Percentiles rank a stretch among this genome's conserved stretches.
phyloP scores from a whole-genome alignment of 2,329 filamentous ascomycete species.

The Gnomoniopsis sp. region DNA sequence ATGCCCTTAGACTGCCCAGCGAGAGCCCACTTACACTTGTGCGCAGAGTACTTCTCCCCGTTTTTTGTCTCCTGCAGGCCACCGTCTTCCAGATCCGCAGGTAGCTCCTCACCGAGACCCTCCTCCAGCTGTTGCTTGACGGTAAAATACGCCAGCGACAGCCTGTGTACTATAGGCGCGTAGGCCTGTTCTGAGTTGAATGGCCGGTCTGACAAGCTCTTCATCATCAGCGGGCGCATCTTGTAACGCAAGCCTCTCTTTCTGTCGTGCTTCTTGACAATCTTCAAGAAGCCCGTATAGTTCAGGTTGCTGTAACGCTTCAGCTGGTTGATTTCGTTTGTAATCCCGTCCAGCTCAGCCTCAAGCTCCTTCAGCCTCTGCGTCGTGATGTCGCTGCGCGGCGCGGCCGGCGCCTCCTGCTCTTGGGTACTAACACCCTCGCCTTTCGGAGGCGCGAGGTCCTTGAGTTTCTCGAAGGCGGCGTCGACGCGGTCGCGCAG shows the following conservation, averaged over 20 bases:
- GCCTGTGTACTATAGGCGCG: constrained; percentile 80
- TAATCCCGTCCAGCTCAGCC: constrained; percentile 79
- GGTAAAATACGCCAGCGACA: constrained; percentile 95
- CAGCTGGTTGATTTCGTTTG: constrained; percentile 85
- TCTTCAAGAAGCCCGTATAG: constrained; percentile 97
- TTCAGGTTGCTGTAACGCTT: constrained; percentile 96
- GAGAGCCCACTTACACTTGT: constrained; percentile 67
- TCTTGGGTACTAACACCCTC: constrained; percentile 28
- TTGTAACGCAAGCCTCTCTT: constrained; percentile 84
- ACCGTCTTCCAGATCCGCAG: constrained; percentile 16
- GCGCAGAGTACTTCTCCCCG: constrained; percentile 73
- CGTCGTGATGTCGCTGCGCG: constrained; percentile 47
- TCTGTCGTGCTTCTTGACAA: constrained; percentile 97
- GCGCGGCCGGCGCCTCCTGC: constrained; percentile 28
- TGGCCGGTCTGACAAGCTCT: constrained; percentile 80
- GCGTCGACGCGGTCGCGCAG: constrained; percentile 53
- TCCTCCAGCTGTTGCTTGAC: constrained; percentile 79
- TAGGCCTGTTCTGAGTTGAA: constrained; percentile 93
- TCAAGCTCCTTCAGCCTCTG: constrained; percentile 67
- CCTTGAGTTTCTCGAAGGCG: constrained; percentile 69
- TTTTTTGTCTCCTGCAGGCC: constrained; percentile 47
- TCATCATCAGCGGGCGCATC: constrained; percentile 86
- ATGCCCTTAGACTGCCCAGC: background rate
- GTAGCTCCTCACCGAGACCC: constrained; percentile 25
- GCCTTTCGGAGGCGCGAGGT: constrained; percentile 63